Base-by-base conservation (phyloP, 768 basidiomycete genomes). In the Mycena maculata region DNA sequence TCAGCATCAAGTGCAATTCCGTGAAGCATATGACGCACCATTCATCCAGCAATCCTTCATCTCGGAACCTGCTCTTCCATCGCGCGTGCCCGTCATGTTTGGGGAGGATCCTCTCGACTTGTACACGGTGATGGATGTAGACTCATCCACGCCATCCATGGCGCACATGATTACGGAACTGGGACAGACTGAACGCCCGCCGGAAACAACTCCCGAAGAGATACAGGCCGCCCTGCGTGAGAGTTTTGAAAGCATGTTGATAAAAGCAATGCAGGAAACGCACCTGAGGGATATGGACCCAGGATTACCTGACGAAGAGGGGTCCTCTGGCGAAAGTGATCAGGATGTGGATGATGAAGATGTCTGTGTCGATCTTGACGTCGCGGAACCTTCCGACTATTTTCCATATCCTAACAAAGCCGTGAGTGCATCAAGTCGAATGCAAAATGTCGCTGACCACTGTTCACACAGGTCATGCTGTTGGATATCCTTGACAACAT, bases 391-490 rank as follows among this genome's bases (percentile, higher is more conserved):
- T 2, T 48, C 47, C 25, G 23, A 9, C 18, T 48, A 48, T 48
- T 48, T 48, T 48, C 47, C 47, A 2, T 48, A 28, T 27, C 47
- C 47, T 2, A 48, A 48, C 47, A 48, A 48, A 48, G 18, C 47
- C 28, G 47, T 48, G 18, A 48, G 47, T 28, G 27, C 12, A 27
- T 23, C 4, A 28, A 12, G 13, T 49, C 16, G 22, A 7, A 27
- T 27, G 11, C 4, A 30, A 16, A 27, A 27, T 30, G 8, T 28
- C 15, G 7, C 25, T 49, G 12, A 30, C 48, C 27, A 8, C 3
- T 38, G 28, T 22, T 28, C n/a, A 18, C n/a, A n/a, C n/a, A 53
- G 52, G 52, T 31, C 22, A 53, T 53, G 52, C 52, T 53, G n/a
- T 33, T 53, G 6, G 52, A 53, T 23, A 23, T 53, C 9, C 8